phyloP scores from a whole-genome alignment of 1,139 yeast species.

The Yueomyces sp. region DNA sequence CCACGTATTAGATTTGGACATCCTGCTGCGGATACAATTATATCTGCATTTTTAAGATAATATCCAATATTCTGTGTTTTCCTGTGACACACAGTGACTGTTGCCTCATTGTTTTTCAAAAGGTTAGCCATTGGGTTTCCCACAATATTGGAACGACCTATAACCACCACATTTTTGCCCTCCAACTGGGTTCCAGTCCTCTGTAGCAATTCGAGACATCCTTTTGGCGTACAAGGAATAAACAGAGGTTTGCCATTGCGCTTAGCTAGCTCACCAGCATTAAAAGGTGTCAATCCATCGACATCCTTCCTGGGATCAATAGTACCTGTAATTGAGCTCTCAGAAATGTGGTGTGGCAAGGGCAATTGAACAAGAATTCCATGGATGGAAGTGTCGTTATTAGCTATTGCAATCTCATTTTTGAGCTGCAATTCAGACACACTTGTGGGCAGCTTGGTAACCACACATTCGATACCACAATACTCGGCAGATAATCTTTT shows the following conservation, averaged over 20 bases:
- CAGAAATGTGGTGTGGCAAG: constrained; percentile 57
- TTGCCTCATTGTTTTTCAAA: constrained; percentile 59
- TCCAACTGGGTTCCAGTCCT: constrained; percentile 45
- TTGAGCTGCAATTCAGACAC: constrained; percentile 46
- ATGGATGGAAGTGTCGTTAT: constrained; percentile 51
- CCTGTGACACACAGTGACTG: constrained; percentile 64
- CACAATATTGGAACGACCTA: constrained; percentile 74
- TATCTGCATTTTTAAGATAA: constrained; percentile 50
- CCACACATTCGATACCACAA: constrained; percentile 48
- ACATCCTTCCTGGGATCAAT: constrained; percentile 63
- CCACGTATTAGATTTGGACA: constrained; percentile 57
- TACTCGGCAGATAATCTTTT: constrained; percentile 62
- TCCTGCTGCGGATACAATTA: constrained; percentile 70
- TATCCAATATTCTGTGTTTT: constrained; percentile 39
- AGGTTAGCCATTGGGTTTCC: constrained; percentile 72
- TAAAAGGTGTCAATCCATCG: constrained; percentile 66
- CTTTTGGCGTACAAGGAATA: constrained; percentile 73
- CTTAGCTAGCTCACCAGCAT: constrained; percentile 65
- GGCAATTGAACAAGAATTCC: constrained; percentile 68
- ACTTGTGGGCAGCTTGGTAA: constrained; percentile 44
- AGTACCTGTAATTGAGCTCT: constrained; percentile 53
- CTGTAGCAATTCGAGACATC: constrained; percentile 54
- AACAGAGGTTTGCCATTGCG: constrained; percentile 60
- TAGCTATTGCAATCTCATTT: constrained; percentile 42
- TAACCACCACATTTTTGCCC: constrained; percentile 65